Percentiles rank a stretch among this genome's conserved stretches.
Evolutionary conservation across 2,329 filamentous ascomycete species (phyloP).

Genomic region (Aspergillus sp.): DNA sequence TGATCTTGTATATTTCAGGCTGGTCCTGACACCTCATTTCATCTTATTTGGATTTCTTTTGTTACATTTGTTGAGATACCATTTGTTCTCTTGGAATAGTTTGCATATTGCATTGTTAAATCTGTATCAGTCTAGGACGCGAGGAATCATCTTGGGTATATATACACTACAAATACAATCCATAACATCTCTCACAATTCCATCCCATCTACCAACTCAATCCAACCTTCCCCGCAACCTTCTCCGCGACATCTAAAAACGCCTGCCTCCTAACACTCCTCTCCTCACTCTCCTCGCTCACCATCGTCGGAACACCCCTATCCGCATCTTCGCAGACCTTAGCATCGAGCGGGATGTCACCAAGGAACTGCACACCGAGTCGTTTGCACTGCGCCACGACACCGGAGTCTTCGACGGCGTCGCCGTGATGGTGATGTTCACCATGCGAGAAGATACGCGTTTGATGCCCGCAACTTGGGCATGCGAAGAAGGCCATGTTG

Average conservation of each 20-base stretch:
- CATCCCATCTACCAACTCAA: constrained; percentile 31
- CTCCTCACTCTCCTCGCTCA: constrained; percentile 61
- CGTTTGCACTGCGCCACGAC: constrained; percentile 64
- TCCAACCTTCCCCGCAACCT: constrained; percentile 41
- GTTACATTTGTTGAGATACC: neutral
- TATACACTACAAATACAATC: constrained; percentile 2
- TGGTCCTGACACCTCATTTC: neutral
- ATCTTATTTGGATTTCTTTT: neutral
- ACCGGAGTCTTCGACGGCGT: constrained; percentile 45
- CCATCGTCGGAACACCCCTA: constrained; percentile 79
- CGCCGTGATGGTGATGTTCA: constrained; percentile 13
- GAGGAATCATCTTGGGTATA: constrained; percentile 6
- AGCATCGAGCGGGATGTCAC: constrained; percentile 81
- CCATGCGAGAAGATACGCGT: constrained; percentile 65
- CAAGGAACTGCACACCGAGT: constrained; percentile 70
- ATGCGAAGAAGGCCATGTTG: constrained; percentile 83
- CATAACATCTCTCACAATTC: neutral
- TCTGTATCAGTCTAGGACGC: neutral
- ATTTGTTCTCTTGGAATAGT: neutral
- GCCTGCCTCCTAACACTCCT: constrained; percentile 62
- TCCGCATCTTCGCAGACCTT: constrained; percentile 84
- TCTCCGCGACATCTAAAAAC: constrained; percentile 64
- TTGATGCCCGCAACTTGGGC: constrained; percentile 67
- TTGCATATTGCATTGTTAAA: neutral
- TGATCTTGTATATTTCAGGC: neutral